Evolutionary conservation across 495 filamentous ascomycete genomes (phyloP).

Genomic region (Penicillium nucicola): DNA sequence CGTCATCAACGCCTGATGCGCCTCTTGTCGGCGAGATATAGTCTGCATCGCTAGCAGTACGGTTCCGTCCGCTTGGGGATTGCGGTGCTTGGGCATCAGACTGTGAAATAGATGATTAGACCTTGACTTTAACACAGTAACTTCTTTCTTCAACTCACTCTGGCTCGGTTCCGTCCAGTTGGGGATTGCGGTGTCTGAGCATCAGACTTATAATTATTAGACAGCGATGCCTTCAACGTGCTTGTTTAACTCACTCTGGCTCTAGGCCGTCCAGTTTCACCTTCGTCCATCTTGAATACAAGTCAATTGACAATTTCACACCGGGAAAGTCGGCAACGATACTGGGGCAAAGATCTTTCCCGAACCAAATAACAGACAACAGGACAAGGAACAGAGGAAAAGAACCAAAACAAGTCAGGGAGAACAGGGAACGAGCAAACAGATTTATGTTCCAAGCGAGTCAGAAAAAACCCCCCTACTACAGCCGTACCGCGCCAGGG

Average conservation of each 20-base stretch:
- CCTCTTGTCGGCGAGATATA: slow-evolving; percentile 17
- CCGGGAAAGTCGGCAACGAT: background rate
- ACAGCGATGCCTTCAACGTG: background rate
- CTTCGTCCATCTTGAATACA: background rate
- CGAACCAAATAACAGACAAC: background rate
- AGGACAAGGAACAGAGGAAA: background rate
- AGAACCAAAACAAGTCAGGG: background rate
- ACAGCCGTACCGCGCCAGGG: background rate
- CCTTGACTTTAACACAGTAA: too few relatives aligned
- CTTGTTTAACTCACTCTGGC: background rate
- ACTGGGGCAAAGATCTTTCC: background rate
- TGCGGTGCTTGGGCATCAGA: background rate
- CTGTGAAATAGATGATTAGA: background rate
- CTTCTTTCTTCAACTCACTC: slow-evolving; percentile 1
- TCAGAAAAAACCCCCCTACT: background rate
- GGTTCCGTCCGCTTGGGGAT: background rate
- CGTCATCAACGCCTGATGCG: slow-evolving; percentile 1
- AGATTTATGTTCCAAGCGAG: background rate
- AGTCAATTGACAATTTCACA: background rate
- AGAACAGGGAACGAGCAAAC: background rate
- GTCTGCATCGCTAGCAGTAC: slow-evolving; percentile 3
- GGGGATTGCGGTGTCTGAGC: background rate
- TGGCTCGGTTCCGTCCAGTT: slow-evolving; percentile 1
- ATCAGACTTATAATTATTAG: background rate
- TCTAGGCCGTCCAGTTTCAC: background rate